A percentile compares a stretch with the other conserved stretches of the same genome.
Conservation (phyloP, 257 asterid genomes). For the Gentiana macrophylla region DNA sequence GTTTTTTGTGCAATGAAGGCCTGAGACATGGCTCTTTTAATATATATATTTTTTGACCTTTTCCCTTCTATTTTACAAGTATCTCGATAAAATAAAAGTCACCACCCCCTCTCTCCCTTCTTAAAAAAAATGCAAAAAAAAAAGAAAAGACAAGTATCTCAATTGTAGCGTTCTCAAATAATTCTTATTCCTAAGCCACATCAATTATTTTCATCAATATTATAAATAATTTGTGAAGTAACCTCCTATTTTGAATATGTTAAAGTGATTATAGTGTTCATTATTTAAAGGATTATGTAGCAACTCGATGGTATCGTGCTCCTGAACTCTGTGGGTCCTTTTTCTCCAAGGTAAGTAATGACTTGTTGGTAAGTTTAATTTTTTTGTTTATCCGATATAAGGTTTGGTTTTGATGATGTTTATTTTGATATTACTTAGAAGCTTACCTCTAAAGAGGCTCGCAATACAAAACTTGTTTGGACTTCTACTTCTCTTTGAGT, state of each 20-base stretch:
- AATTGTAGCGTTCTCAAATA: too few species aligned
- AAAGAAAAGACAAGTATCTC: background rate
- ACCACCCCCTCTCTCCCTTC: background rate
- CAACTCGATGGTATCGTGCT: constrained; percentile 99
- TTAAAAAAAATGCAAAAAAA: too few species aligned
- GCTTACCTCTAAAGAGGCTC: background rate
- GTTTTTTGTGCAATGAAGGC: constrained; percentile 2
- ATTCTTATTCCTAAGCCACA: background rate
- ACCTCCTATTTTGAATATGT: background rate
- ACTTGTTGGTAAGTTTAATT: constrained; percentile 7
- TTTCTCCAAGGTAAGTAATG: constrained; percentile 74
- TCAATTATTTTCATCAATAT: background rate
- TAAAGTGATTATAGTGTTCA: constrained; percentile 7
- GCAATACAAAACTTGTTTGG: too few species aligned
- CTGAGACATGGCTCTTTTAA: background rate
- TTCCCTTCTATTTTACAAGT: background rate
- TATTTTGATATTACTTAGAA: too few species aligned
- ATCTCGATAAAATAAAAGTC: background rate
- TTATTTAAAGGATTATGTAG: constrained; percentile 79
- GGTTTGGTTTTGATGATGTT: background rate
- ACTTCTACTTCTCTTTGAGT: too few species aligned
- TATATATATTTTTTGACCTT: background rate
- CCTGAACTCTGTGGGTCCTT: constrained; percentile 99
- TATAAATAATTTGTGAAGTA: background rate
- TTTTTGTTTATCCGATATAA: background rate